Percentiles rank a stretch among this genome's conserved stretches.
Evolutionary conservation across 305 asterid species (phyloP).

Genomic region (Solanum hybrid): DNA sequence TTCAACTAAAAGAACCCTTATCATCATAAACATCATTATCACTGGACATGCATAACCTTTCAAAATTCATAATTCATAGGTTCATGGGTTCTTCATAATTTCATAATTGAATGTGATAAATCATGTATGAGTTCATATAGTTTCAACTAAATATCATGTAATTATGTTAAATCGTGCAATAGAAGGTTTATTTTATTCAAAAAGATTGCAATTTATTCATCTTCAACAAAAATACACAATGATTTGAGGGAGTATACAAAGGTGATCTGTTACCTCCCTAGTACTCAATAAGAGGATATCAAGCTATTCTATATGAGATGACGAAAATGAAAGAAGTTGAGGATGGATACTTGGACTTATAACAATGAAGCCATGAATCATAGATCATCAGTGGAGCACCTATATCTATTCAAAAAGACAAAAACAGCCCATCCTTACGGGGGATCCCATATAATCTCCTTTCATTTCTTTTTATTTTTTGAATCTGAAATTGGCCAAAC

Average conservation of each 20-base stretch:
- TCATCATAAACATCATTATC: not conserved
- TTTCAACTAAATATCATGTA: no score
- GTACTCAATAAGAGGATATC: not conserved
- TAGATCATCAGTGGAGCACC: not conserved
- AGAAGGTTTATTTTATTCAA: not conserved
- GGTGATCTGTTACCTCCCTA: not conserved
- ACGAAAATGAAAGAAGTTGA: not conserved
- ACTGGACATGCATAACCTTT: not conserved
- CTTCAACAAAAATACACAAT: not conserved
- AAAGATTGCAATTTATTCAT: not conserved
- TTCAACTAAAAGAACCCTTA: not conserved
- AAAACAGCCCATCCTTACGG: not conserved
- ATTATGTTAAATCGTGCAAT: not conserved
- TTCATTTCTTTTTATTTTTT: not conserved
- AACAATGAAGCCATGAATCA: not conserved
- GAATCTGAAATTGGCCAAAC: not conserved
- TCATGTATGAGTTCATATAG: not conserved
- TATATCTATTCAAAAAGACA: not conserved
- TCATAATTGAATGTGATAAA: not conserved
- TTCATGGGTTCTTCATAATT: not conserved
- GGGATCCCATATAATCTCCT: not conserved
- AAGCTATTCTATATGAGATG: not conserved
- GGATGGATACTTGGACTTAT: not conserved
- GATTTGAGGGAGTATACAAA: not conserved
- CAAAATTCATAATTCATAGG: not conserved